Evolutionary conservation across 1,284 basidiomycete species (phyloP), one percentile per base, ranked within the genome.

Genomic region (Rhodofomes roseus): DNA sequence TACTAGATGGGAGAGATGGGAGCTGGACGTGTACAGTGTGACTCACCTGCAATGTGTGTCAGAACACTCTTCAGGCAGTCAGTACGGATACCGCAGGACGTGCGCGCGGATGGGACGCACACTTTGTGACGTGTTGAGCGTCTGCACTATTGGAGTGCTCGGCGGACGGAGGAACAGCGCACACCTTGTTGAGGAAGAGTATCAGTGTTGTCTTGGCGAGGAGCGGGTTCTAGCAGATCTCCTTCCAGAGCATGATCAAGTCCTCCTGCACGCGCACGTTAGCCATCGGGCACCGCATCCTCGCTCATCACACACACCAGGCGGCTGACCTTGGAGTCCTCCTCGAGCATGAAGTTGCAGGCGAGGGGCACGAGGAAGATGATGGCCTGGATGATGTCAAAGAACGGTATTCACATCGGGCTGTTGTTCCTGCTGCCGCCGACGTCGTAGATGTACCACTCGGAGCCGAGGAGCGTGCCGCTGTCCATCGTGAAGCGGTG

Each of bases 361-460:
- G 63, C 82, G 76, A 67, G 81, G 75, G 61, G 86, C 66, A 65
- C 83, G 74, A 81, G 77, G 67, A 81, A 82, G 60, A 81, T 65
- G 76, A 78, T 77, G n/a, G 76, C 81, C 56, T 72, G 66, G 29
- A 75, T 68, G 64, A 83, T 81, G 59, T 86, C 84, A 63, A 87
- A 87, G 68, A 81, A 87, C 0, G 85, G 83, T 66, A 86, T 84
- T 89, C 89, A 91, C 4, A 83, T 82, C 12, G 81, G 79, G 40
- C 87, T 79, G 69, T 73, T 72, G 50, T 81, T 83, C 54, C 83
- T 77, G 61, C 81, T 83, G 14, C 85, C 85, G 50, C 85, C 85
- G 46, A 88, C 85, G 62, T 88, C 86, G 70, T 82, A 87, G 60
- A 88, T 83, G 34, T 80, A 76, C 85, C 85, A 87, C 68, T 85